phyloP scores from a whole-genome alignment of 768 basidiomycete genomes.

The Lentinus tigrinus region DNA sequence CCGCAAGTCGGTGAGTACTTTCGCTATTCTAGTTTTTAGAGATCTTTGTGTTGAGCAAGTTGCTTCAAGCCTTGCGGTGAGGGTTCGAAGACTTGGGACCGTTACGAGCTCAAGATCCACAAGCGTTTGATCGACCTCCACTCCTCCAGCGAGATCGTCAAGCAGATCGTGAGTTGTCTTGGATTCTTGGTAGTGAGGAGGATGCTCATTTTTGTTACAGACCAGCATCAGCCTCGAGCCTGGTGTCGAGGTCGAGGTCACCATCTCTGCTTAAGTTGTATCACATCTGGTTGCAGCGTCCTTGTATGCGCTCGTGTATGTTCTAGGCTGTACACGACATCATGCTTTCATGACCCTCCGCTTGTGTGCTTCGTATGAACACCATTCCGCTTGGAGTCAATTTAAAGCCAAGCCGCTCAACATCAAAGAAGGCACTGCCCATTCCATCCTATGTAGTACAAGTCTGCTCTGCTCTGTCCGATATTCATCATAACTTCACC shows the following conservation, averaged over 20 bases:
- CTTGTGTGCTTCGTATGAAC: no score
- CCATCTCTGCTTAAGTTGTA: conserved; percentile 68
- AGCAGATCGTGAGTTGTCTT: conserved; percentile 87
- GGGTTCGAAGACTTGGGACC: conserved; percentile 99
- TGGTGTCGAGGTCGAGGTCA: conserved; percentile 98
- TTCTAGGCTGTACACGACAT: conserved; percentile 11
- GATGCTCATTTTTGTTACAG: conserved; percentile 40
- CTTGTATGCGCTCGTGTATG: conserved; percentile 11
- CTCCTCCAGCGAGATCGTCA: conserved; percentile 98
- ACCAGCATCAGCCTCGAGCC: conserved; percentile 99
- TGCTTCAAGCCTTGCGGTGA: conserved; percentile 90
- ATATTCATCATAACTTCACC: not conserved
- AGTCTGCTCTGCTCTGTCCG: not conserved
- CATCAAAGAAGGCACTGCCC: not conserved
- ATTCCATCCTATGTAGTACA: conserved; percentile 14
- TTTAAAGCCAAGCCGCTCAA: no score
- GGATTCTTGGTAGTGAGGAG: not conserved
- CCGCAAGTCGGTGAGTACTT: conserved; percentile 84
- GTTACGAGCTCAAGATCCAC: conserved; percentile 99
- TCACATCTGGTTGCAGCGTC: not conserved
- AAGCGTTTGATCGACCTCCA: conserved; percentile 99
- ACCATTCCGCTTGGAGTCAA: no score
- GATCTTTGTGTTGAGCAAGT: not conserved
- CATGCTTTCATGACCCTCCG: not conserved
- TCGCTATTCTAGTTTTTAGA: not conserved